These are phyloP conservation scores for Byssoonygena ceratinophila DNA, from an alignment of 2,329 filamentous ascomycete species.

Conservation along the genomic window DNA sequence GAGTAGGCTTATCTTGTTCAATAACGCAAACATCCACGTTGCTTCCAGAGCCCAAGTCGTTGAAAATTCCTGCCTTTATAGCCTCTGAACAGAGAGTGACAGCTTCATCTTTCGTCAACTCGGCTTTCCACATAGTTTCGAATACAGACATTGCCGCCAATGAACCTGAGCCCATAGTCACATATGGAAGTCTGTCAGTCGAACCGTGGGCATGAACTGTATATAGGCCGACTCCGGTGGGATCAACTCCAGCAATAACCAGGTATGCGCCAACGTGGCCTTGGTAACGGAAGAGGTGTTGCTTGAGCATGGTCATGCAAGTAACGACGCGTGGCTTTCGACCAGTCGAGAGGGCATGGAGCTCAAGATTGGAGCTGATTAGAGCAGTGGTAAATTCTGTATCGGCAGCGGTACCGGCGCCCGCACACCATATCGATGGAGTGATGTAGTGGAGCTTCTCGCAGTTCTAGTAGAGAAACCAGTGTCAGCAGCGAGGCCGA, in stretches of 20 bases:
- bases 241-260: slow-evolving; percentile 91
- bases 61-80: slow-evolving; percentile 95
- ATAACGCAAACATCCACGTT: slow-evolving; percentile 97
- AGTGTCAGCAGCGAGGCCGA: not conserved
- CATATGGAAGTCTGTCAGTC: slow-evolving; percentile 97
- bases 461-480: slow-evolving; percentile 62
- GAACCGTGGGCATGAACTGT: slow-evolving; percentile 97
- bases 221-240: slow-evolving; percentile 88
- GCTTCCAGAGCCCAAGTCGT: slow-evolving; percentile 90
- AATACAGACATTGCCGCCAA: slow-evolving; percentile 97
- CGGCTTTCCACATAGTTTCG: slow-evolving; percentile 84
- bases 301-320: slow-evolving; percentile 98
- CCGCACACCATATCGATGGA: slow-evolving; percentile 97
- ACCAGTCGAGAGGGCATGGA: slow-evolving; percentile 90
- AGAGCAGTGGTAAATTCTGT: slow-evolving; percentile 98
- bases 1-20: slow-evolving; percentile 82
- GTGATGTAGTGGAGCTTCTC: slow-evolving; percentile 99
- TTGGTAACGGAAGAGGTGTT: slow-evolving; percentile 97
- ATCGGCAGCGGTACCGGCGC: slow-evolving; percentile 92
- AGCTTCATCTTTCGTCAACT: slow-evolving; percentile 68
- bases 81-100: slow-evolving; percentile 72
- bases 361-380: slow-evolving; percentile 96
- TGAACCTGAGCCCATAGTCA: slow-evolving; percentile 96
- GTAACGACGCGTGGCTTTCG: slow-evolving; percentile 95
- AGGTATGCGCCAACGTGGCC: slow-evolving; percentile 97